Evolutionary conservation across 169 alveolate genomes (phyloP), one percentile per base, ranked within the genome.

Genomic region (Sarcocystis neurona): DNA sequence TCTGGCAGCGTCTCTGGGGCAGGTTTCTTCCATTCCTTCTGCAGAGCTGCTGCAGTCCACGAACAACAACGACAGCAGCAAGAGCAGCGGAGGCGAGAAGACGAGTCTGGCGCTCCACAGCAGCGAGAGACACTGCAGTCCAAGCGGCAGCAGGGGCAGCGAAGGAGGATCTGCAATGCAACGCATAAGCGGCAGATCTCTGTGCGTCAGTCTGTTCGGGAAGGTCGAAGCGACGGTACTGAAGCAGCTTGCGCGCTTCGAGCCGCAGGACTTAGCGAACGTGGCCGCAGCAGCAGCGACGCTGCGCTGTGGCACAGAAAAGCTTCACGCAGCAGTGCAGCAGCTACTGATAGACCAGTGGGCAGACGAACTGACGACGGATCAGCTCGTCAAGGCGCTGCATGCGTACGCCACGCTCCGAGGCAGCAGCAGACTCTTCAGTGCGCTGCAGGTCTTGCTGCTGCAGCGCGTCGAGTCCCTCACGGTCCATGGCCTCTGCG

Each of bases 401-500:
- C 56, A 72, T 27, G 82, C 82, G 37, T 72, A 72, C 46, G 82
- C 82, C 58, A 32, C 74, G 46, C 78, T 85, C 10, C 84, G 90
- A n/a, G 90, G 90, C 66, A 85, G 90, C 90, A 74, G 68, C 46
- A 84, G 79, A 41, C 44, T 85, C 56, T 85, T 85, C 53, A 63
- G 85, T 32, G 79, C 77, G n/a, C 68, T 85, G 2, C 90, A 85
- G 78, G 78, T 85, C 48, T 20, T 41, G n/a, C n/a, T 85, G 37
- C 53, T 85, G 48, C 85, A 70, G 43, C 23, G 90, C n/a, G 85
- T 85, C 27, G 70, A 85, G 46, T 63, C 78, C 32, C 74, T 85
- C 78, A 32, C 90, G 10, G 90, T 85, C 68, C 90, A 79, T 5
- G 90, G 90, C 37, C 82, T 88, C 44, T 88, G 92, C 70, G 92